phyloP scores from a whole-genome alignment of 1,284 basidiomycete genomes.

The Trametes hirsuta region DNA sequence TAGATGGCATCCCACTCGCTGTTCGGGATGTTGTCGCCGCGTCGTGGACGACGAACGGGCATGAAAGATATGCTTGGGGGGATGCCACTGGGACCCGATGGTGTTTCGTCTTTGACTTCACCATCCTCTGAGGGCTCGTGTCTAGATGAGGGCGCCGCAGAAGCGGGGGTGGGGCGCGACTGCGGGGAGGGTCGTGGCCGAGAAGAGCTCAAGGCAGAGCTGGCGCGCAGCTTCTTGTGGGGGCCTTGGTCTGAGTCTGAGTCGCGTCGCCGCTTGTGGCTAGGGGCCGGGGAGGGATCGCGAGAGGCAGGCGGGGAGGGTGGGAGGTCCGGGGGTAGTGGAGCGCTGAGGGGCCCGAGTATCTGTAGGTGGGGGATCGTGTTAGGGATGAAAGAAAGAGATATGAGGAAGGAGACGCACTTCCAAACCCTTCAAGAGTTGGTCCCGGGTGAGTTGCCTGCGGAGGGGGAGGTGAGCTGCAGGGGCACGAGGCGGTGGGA shows the following conservation, averaged over 20 bases:
- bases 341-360: constrained; percentile 55
- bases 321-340: constrained; percentile 64
- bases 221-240: constrained; percentile 61
- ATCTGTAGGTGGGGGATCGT: constrained; percentile 44
- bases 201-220: constrained; percentile 37
- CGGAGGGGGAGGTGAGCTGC: constrained; percentile 28
- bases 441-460: constrained; percentile 63
- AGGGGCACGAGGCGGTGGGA: constrained; percentile 29
- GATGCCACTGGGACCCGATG: constrained; percentile 32
- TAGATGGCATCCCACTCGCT: constrained; percentile 45
- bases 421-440: constrained; percentile 64
- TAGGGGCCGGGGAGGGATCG: constrained; percentile 57
- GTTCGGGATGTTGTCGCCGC: constrained; percentile 50
- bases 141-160: constrained; percentile 24
- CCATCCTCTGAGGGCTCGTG: constrained; percentile 40
- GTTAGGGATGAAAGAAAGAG: constrained; percentile 19
- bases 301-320: constrained; percentile 70
- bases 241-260: constrained; percentile 40
- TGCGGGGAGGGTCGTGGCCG: constrained; percentile 36
- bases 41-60: constrained; percentile 67
- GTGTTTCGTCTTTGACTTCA: constrained; percentile 38
- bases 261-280: constrained; percentile 65
- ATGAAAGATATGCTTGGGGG: constrained; percentile 39
- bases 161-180: constrained; percentile 28
- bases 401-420: constrained; percentile 36